These are phyloP conservation scores for Aeschynomene evenia DNA, from an alignment of 306 rosid species.

Conservation along the genomic window DNA sequence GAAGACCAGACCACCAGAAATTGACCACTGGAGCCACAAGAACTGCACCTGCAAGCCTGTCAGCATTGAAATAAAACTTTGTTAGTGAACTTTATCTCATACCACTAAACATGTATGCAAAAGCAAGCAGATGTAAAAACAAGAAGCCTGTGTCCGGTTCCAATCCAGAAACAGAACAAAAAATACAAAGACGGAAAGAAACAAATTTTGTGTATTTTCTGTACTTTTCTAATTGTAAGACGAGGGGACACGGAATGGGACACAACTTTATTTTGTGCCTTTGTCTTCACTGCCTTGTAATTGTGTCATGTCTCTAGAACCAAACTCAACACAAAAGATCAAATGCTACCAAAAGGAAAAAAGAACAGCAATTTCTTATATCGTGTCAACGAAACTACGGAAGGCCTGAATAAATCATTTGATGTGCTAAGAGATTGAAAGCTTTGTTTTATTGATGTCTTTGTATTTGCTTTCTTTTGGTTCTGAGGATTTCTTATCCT, in stretches of 20 bases:
- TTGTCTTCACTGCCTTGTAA: too few species aligned
- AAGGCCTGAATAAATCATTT: neutral
- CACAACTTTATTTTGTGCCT: too few species aligned
- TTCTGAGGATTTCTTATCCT: too few species aligned
- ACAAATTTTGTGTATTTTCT: too few species aligned
- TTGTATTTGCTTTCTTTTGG: too few species aligned
- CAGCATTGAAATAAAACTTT: neutral
- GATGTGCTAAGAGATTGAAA: too few species aligned
- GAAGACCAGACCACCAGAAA: slow-evolving; percentile 86
- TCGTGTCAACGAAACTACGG: neutral
- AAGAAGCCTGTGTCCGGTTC: too few species aligned
- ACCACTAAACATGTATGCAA: neutral
- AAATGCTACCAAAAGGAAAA: neutral
- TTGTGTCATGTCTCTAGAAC: too few species aligned
- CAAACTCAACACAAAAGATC: neutral
- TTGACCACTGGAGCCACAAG: slow-evolving; percentile 70
- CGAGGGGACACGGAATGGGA: too few species aligned
- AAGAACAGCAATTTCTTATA: neutral
- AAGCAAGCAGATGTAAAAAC: neutral
- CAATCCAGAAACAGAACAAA: slow-evolving; percentile 1
- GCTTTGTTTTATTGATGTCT: too few species aligned
- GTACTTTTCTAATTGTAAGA: too few species aligned
- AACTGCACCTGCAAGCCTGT: slow-evolving; percentile 81
- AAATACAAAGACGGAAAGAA: neutral
- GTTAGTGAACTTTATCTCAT: neutral